Percentiles rank a stretch among this genome's conserved stretches.
Evolutionary conservation across 805 yeast genomes (phyloP).

Genomic region (Maudiozyma bulderi): DNA sequence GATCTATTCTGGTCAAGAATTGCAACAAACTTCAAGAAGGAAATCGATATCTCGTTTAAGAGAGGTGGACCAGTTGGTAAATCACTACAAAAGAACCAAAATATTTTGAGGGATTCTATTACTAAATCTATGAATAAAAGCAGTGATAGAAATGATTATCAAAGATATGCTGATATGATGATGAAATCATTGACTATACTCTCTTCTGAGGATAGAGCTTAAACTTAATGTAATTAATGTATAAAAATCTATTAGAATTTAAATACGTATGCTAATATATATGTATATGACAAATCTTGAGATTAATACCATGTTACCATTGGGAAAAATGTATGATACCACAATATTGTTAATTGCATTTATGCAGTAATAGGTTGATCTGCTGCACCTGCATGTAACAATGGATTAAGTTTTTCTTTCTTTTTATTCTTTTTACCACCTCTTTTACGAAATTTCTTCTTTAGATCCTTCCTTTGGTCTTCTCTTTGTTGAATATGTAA

Average conservation of each 20-base stretch:
- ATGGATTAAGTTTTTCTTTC: slow-evolving; percentile 12
- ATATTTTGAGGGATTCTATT: slow-evolving; percentile 14
- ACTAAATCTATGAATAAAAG: slow-evolving; percentile 10
- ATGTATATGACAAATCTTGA: neutral
- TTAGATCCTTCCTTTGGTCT: slow-evolving; percentile 19
- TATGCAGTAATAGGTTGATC: no score
- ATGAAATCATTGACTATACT: slow-evolving; percentile 15
- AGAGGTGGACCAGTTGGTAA: slow-evolving; percentile 32
- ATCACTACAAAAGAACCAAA: slow-evolving; percentile 16
- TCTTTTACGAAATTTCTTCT: slow-evolving; percentile 29
- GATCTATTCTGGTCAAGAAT: slow-evolving; percentile 23
- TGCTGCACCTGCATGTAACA: slow-evolving; percentile 13
- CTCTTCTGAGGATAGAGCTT: neutral
- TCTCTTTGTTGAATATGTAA: slow-evolving; percentile 19
- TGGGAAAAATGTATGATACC: no score
- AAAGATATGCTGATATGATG: slow-evolving; percentile 15
- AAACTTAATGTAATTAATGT: neutral
- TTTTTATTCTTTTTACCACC: slow-evolving; percentile 31
- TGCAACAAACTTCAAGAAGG: slow-evolving; percentile 19
- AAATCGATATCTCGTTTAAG: slow-evolving; percentile 24
- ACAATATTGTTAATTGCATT: no score
- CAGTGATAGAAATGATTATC: slow-evolving; percentile 7
- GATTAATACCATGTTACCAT: no score
- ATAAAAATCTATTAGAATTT: neutral
- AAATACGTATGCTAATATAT: neutral